Conservation (phyloP, 139 green algal species). For the Picochlorum costavermella region DNA sequence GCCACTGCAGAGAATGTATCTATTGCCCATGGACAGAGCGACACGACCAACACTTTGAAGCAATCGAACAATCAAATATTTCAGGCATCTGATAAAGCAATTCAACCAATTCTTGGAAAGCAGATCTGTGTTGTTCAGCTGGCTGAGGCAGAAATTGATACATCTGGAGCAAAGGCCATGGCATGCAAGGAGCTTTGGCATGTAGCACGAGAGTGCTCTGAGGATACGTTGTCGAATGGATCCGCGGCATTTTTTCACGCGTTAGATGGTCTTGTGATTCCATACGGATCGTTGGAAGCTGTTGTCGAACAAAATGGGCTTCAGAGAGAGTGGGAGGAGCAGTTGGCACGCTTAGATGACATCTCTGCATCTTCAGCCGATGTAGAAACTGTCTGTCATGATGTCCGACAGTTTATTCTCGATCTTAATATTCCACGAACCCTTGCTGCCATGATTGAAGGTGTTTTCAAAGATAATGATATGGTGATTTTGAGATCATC, state of each 20-base stretch:
- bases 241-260: conserved; percentile 40
- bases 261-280: conserved; percentile 59
- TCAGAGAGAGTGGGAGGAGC: conserved; percentile 21
- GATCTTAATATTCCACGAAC: conserved; percentile 13
- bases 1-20: neutral
- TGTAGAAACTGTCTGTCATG: conserved; percentile 25
- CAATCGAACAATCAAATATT: neutral
- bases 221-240: neutral
- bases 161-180: conserved; percentile 72
- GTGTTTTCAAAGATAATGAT: conserved; percentile 13
- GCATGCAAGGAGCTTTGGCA: conserved; percentile 62
- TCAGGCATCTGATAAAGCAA: neutral
- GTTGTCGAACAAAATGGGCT: conserved; percentile 27
- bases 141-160: conserved; percentile 33
- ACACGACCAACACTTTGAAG: too few relatives aligned
- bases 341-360: conserved; percentile 33
- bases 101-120: conserved; percentile 9
- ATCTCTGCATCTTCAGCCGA: neutral
- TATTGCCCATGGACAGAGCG: too few relatives aligned
- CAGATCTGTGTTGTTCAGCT: conserved; percentile 44
- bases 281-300: conserved; percentile 86
- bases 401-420: conserved; percentile 41
- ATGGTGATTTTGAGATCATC: conserved; percentile 66
- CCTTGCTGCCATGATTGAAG: conserved; percentile 9
- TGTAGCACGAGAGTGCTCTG: conserved; percentile 14